Conservation (phyloP, 371 early-diverging fungal genomes). For the Modicella reniformis region DNA sequence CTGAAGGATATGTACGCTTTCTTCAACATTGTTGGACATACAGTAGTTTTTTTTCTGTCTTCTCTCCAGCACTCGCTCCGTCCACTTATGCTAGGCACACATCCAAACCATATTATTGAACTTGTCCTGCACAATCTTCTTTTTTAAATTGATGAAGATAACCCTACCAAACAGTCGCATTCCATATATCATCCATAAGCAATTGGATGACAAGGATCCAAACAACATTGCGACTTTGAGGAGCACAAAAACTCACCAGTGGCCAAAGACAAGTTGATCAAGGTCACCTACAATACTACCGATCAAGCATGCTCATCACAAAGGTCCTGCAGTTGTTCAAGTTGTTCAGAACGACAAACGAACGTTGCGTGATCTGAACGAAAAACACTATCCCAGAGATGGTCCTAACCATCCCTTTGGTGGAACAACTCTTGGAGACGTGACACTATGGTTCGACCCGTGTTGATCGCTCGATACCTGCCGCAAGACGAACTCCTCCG, state of each 20-base stretch:
- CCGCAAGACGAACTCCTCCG: constrained; percentile 27
- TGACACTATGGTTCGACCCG: constrained; percentile 30
- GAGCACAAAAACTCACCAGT: background rate
- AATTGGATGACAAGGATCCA: background rate
- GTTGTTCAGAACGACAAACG: background rate
- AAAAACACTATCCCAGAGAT: constrained; percentile 7
- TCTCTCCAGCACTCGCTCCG: no score
- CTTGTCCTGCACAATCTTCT: no score
- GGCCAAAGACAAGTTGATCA: constrained; percentile 8
- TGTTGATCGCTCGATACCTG: constrained; percentile 31
- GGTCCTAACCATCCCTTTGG: constrained; percentile 25
- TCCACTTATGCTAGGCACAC: no score
- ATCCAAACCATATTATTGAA: no score
- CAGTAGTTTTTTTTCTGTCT: background rate
- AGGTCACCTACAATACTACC: background rate
- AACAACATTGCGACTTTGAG: background rate
- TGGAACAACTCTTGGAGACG: constrained; percentile 30
- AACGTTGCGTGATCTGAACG: constrained; percentile 14
- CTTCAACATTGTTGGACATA: background rate
- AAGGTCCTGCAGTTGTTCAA: background rate
- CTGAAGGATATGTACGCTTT: background rate
- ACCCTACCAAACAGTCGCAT: no score
- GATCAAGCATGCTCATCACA: background rate
- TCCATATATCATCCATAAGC: background rate
- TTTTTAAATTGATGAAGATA: no score